Percentiles rank a stretch among this genome's conserved stretches.
phyloP scores from a whole-genome alignment of 2,329 filamentous ascomycete species.

The Fusarium sp. region DNA sequence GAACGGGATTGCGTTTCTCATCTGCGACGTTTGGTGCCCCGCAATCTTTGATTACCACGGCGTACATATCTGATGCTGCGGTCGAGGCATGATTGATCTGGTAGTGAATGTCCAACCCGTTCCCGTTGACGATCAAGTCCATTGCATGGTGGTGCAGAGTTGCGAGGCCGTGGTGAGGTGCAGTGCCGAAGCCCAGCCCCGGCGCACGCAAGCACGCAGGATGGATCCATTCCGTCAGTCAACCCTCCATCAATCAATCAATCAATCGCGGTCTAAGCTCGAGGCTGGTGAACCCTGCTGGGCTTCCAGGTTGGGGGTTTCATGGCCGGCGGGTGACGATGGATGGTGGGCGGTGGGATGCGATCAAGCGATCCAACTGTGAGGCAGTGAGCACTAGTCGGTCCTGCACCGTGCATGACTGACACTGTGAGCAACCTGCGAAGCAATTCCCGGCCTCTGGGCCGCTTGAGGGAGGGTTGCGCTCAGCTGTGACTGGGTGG shows the following conservation, averaged over 20 bases:
- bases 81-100: constrained; percentile 26
- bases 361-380: constrained; percentile 18
- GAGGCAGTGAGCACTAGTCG: constrained; percentile 47
- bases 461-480: constrained; percentile 43
- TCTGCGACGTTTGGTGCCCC: constrained; percentile 39
- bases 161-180: constrained; percentile 21
- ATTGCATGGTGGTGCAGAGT: constrained; percentile 3
- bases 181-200: constrained; percentile 39
- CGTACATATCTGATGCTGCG: constrained; percentile 35
- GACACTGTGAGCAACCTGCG: constrained; percentile 21
- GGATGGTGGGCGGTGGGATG: constrained; percentile 29
- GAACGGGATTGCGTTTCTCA: constrained; percentile 43
- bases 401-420: constrained; percentile 39
- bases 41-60: constrained; percentile 39
- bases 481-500: constrained; percentile 43
- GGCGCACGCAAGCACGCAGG: constrained; percentile 12
- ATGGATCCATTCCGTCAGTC: constrained; percentile 7
- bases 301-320: constrained; percentile 24
- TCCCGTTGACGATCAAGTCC: constrained; percentile 1
- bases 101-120: constrained; percentile 19
- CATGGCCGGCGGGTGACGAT: constrained; percentile 34
- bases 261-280: constrained; percentile 33
- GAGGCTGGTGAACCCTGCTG: constrained; percentile 38
- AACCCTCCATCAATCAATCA: constrained; percentile 16
- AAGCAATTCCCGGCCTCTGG: constrained; percentile 39